phyloP scores from a whole-genome alignment of 2,329 filamentous ascomycete species.

The Aspergillus fischeri region DNA sequence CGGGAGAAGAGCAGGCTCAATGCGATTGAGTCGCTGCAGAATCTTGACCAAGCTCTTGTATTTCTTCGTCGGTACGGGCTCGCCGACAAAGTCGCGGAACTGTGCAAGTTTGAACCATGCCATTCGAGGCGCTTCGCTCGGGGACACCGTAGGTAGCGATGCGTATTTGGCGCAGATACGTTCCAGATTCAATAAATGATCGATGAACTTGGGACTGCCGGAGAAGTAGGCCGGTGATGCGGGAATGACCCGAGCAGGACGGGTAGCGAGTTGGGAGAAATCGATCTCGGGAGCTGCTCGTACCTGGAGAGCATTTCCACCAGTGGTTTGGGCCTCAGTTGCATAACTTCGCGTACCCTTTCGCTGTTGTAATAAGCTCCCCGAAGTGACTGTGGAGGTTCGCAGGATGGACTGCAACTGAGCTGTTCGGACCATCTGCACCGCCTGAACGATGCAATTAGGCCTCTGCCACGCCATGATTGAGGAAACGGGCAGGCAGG shows the following conservation, averaged over 20 bases:
- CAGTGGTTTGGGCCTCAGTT: constrained; percentile 22
- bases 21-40: constrained; percentile 76
- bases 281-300: constrained; percentile 30
- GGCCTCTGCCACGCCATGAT: constrained; percentile 38
- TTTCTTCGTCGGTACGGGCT: constrained; percentile 69
- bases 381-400: constrained; percentile 26
- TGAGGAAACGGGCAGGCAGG: constrained; percentile 10
- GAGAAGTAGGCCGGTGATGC: constrained; percentile 94
- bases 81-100: constrained; percentile 67
- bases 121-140: constrained; percentile 65
- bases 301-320: neutral
- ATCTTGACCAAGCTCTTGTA: constrained; percentile 74
- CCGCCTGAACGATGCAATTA: constrained; percentile 31
- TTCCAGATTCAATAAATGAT: constrained; percentile 72
- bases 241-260: constrained; percentile 71
- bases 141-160: constrained; percentile 64
- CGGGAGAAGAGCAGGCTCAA: constrained; percentile 74
- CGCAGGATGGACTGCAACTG: constrained; percentile 41
- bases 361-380: constrained; percentile 12
- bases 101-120: constrained; percentile 77
- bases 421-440: constrained; percentile 28
- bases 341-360: constrained; percentile 24
- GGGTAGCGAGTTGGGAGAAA: constrained; percentile 24
- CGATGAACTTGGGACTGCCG: constrained; percentile 77
- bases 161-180: constrained; percentile 67